These are phyloP conservation scores for Peronospora belbahrii DNA, from an alignment of 352 stramenopile species.

Conservation along the genomic window DNA sequence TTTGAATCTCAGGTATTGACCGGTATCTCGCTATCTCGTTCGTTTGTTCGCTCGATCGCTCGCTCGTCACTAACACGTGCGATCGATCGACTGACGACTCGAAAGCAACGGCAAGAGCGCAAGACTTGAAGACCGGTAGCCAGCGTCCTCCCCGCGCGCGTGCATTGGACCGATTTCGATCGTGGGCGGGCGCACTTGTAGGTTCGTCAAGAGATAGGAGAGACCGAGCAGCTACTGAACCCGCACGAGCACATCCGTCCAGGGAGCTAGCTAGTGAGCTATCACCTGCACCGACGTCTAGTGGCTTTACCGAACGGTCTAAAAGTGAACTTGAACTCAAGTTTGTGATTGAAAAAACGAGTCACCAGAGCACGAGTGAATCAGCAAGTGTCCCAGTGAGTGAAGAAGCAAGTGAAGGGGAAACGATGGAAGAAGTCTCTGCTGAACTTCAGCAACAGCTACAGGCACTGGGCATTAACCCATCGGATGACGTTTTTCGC, in stretches of 20 bases:
- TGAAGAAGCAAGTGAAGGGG: slow-evolving; percentile 1
- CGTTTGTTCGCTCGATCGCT: background rate
- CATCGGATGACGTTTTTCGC: slow-evolving; percentile 74
- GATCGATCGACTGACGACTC: slow-evolving; percentile 11
- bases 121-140: slow-evolving; percentile 2
- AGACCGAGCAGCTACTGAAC: slow-evolving; percentile 21
- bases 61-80: background rate
- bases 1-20: background rate
- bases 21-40: background rate
- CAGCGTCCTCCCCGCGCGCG: slow-evolving; percentile 19
- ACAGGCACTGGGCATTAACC: slow-evolving; percentile 71
- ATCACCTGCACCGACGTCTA: background rate
- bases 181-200: slow-evolving; percentile 22
- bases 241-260: background rate
- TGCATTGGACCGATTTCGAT: slow-evolving; percentile 25
- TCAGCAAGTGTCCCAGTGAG: slow-evolving; percentile 3
- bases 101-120: slow-evolving; percentile 14
- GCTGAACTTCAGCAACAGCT: slow-evolving; percentile 72
- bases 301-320: slow-evolving; percentile 2
- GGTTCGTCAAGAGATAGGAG: slow-evolving; percentile 6
- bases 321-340: slow-evolving; percentile 10
- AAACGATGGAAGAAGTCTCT: slow-evolving; percentile 48
- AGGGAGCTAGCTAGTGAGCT: slow-evolving; percentile 1
- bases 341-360: slow-evolving; percentile 1
- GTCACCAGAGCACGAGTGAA: background rate